Evolutionary conservation across 2,329 filamentous ascomycete genomes (phyloP).

Genomic region (Dactylonectria macrodidyma): DNA sequence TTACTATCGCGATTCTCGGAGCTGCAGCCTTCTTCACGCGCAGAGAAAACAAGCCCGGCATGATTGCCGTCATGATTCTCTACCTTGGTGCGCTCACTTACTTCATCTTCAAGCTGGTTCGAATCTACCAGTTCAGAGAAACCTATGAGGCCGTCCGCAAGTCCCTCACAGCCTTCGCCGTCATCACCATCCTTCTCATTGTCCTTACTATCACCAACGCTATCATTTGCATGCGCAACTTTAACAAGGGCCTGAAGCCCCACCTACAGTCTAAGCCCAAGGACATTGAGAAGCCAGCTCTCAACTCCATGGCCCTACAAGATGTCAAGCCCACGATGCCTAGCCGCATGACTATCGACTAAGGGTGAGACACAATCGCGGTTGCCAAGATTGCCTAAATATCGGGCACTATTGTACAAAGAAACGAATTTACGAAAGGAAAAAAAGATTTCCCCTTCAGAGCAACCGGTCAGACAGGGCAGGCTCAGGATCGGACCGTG

Average conservation of each 20-base stretch:
- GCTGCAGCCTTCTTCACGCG: constrained; percentile 89
- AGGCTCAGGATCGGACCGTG: constrained; percentile 47
- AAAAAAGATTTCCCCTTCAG: constrained; percentile 41
- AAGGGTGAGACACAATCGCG: constrained; percentile 37
- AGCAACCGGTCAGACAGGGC: constrained; percentile 49
- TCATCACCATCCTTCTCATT: constrained; percentile 92
- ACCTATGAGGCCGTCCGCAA: constrained; percentile 85
- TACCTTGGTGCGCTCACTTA: constrained; percentile 93
- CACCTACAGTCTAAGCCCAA: constrained; percentile 76
- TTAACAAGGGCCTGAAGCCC: constrained; percentile 88
- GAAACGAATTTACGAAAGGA: constrained; percentile 55
- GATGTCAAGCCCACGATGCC: constrained; percentile 70
- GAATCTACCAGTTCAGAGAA: constrained; percentile 83
- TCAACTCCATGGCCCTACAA: constrained; percentile 69
- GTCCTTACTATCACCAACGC: constrained; percentile 91
- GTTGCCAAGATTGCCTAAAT: constrained; percentile 10
- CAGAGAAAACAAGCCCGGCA: constrained; percentile 84
- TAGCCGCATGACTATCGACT: constrained; percentile 75
- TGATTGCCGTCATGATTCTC: constrained; percentile 83
- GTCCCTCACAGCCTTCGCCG: constrained; percentile 92
- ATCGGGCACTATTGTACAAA: constrained; percentile 49
- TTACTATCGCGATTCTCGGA: constrained; percentile 91
- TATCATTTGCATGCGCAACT: constrained; percentile 90
- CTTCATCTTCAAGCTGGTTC: constrained; percentile 97
- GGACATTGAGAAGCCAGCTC: constrained; percentile 69